A percentile compares a stretch with the other conserved stretches of the same genome.
Evolutionary conservation across 2,329 filamentous ascomycete species (phyloP).

Genomic region (Microascus cirrosus): DNA sequence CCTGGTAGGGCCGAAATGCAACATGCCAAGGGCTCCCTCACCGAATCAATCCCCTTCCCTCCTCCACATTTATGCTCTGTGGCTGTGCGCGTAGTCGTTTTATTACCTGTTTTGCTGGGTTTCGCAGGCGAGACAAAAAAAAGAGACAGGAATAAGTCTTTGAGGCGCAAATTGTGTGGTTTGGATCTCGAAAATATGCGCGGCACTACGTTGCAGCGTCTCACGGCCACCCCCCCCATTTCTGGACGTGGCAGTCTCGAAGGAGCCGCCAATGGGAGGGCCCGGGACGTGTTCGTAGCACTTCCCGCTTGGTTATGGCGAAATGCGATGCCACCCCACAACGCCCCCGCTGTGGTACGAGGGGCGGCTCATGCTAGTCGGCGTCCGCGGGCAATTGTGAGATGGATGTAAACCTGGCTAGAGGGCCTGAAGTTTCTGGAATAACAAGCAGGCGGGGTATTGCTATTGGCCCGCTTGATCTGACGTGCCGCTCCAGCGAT

Average conservation of each 20-base stretch:
- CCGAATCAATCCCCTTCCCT: background rate
- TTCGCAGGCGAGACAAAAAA: too few relatives aligned
- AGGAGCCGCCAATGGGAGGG: background rate
- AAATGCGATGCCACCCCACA: background rate
- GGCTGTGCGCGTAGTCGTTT: background rate
- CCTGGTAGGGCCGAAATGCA: background rate
- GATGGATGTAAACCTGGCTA: background rate
- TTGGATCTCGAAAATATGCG: background rate
- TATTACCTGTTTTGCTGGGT: background rate
- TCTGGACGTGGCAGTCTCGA: background rate
- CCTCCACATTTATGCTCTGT: too few relatives aligned
- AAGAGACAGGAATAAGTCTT: too few relatives aligned
- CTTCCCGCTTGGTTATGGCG: background rate
- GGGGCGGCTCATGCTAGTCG: background rate
- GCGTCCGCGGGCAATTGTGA: background rate
- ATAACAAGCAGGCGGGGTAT: too few relatives aligned
- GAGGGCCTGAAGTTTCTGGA: too few relatives aligned
- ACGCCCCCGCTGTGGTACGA: background rate
- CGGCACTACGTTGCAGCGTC: background rate
- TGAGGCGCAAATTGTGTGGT: background rate
- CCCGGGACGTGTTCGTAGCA: background rate
- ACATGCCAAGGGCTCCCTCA: background rate
- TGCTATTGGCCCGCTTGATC: too few relatives aligned
- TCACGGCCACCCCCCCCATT: background rate
- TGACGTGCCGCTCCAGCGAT: too few relatives aligned